Conservation (phyloP, 768 basidiomycete genomes). For the Termitomyces sp. region DNA sequence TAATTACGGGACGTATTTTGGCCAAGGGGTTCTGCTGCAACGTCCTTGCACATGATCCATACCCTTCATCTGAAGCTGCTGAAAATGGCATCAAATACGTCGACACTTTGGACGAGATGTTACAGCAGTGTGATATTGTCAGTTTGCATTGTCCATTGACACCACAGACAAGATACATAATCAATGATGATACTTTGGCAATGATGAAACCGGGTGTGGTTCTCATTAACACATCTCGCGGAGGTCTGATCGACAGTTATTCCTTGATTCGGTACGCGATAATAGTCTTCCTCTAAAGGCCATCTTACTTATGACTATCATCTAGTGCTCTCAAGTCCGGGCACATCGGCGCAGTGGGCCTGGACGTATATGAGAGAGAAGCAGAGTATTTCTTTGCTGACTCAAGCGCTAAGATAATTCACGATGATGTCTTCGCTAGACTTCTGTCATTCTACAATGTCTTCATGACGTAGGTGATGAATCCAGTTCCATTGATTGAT, state of each 20-base stretch:
- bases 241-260: conserved; percentile 35
- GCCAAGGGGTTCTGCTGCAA: conserved; percentile 32
- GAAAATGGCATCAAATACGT: conserved; percentile 34
- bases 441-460: conserved; percentile 41
- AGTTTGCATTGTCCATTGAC: conserved; percentile 37
- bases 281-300: background rate
- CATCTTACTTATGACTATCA: background rate
- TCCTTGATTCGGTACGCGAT: conserved; percentile 31
- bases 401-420: conserved; percentile 35
- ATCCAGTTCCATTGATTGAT: background rate
- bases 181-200: conserved; percentile 31
- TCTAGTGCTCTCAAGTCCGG: conserved; percentile 31
- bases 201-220: conserved; percentile 35
- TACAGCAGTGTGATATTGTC: conserved; percentile 32
- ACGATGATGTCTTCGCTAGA: conserved; percentile 39
- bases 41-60: conserved; percentile 36
- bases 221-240: conserved; percentile 38
- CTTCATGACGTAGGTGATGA: conserved; percentile 30
- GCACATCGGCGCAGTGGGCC: conserved; percentile 34
- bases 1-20: conserved; percentile 35
- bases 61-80: conserved; percentile 24
- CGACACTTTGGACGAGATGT: conserved; percentile 27
- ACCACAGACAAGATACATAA: conserved; percentile 31
- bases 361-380: conserved; percentile 38
- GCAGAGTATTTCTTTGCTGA: conserved; percentile 37